phyloP scores from a whole-genome alignment of 768 basidiomycete species.

The Termitomyces sp. region DNA sequence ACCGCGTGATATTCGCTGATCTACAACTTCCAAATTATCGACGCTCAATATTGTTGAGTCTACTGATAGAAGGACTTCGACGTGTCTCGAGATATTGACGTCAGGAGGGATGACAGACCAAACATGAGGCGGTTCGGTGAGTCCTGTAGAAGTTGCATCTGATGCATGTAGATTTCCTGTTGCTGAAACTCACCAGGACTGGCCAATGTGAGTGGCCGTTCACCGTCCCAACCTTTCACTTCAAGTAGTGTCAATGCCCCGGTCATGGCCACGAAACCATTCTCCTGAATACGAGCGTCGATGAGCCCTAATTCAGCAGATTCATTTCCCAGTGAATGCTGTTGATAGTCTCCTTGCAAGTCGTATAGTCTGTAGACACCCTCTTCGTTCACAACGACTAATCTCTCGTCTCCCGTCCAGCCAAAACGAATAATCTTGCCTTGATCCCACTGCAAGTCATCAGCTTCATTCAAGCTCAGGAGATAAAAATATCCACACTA shows the following conservation, averaged over 20 bases:
- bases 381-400: conserved; percentile 87
- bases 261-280: conserved; percentile 82
- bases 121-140: conserved; percentile 73
- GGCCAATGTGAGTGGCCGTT: conserved; percentile 63
- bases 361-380: conserved; percentile 89
- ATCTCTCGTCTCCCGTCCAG: conserved; percentile 77
- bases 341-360: conserved; percentile 78
- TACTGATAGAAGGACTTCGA: conserved; percentile 82
- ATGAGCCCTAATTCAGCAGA: conserved; percentile 78
- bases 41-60: conserved; percentile 77
- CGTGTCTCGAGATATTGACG: conserved; percentile 81
- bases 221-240: conserved; percentile 85
- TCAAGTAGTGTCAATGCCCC: conserved; percentile 73
- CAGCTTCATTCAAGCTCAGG: conserved; percentile 13
- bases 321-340: conserved; percentile 79
- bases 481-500: conserved; percentile 53
- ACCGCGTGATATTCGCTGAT: conserved; percentile 83
- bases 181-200: conserved; percentile 53
- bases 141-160: conserved; percentile 31
- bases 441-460: conserved; percentile 75
- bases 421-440: conserved; percentile 77
- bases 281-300: conserved; percentile 82
- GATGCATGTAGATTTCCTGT: neutral
- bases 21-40: conserved; percentile 83
- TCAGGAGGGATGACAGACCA: conserved; percentile 93